These are phyloP conservation scores for Vitis hybrid DNA, from an alignment of 177 flowering plant genomes.

Conservation along the genomic window DNA sequence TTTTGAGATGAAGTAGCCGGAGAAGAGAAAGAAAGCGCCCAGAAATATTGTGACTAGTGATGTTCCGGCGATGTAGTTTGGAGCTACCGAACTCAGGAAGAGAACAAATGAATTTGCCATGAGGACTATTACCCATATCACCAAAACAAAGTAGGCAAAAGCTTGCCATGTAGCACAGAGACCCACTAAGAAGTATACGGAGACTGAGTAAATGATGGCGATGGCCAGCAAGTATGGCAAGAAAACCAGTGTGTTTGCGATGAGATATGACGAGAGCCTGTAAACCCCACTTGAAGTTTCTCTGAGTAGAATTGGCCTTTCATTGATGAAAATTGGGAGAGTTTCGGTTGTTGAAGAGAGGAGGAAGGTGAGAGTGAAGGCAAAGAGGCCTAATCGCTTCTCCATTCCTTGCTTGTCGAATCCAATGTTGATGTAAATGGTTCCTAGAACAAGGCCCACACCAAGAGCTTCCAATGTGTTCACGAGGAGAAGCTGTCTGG, in stretches of 20 bases:
- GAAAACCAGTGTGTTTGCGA: conserved; percentile 90
- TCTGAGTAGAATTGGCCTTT: conserved; percentile 72
- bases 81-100: conserved; percentile 84
- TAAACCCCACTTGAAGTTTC: conserved; percentile 89
- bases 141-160: conserved; percentile 72
- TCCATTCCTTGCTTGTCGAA: conserved; percentile 67
- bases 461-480: conserved; percentile 78
- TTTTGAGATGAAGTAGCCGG: conserved; percentile 91
- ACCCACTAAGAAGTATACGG: conserved; percentile 85
- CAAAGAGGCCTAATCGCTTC: conserved; percentile 87
- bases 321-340: conserved; percentile 84
- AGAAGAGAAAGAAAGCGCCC: conserved; percentile 84
- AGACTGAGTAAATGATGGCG: conserved; percentile 66
- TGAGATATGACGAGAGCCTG: conserved; percentile 72
- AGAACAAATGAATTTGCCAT: conserved; percentile 94
- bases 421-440: conserved; percentile 82
- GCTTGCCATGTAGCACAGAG: conserved; percentile 76
- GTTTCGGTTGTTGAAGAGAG: conserved; percentile 94
- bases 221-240: conserved; percentile 73
- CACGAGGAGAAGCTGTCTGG: conserved; percentile 75
- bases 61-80: conserved; percentile 87
- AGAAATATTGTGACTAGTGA: conserved; percentile 69
- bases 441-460: conserved; percentile 85
- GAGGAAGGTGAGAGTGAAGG: conserved; percentile 91
- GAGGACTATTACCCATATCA: conserved; percentile 75